Conservation (phyloP, 2,329 filamentous ascomycete genomes). For the Stagonosporopsis rhizophila region DNA sequence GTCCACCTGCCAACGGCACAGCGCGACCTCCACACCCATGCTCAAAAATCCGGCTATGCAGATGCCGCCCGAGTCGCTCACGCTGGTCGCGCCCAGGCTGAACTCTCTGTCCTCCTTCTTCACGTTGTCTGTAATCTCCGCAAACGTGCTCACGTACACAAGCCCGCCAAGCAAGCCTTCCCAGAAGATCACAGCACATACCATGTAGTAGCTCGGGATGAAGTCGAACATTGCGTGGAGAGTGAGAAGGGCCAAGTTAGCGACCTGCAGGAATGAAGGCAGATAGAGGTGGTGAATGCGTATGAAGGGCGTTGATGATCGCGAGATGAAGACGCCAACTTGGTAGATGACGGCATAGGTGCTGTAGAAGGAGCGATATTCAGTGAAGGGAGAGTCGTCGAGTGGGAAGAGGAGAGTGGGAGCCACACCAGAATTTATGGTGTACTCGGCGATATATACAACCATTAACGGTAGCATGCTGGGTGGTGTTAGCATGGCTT, state of each 20-base stretch:
- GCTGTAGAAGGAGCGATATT: conserved; percentile 89
- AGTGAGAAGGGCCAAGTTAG: conserved; percentile 76
- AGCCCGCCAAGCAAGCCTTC: conserved; percentile 89
- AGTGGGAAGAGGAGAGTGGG: conserved; percentile 91
- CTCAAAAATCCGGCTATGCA: conserved; percentile 85
- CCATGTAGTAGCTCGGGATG: conserved; percentile 83
- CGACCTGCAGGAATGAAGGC: conserved; percentile 80
- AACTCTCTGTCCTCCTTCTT: conserved; percentile 84
- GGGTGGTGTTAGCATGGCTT: conserved; percentile 15
- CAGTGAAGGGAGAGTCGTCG: conserved; percentile 74
- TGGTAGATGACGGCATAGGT: conserved; percentile 96
- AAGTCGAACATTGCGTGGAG: conserved; percentile 81
- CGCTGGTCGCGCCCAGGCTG: conserved; percentile 85
- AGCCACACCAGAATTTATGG: conserved; percentile 92
- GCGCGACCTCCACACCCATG: conserved; percentile 78
- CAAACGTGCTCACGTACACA: conserved; percentile 91
- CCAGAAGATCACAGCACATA: conserved; percentile 90
- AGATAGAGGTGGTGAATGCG: conserved; percentile 82
- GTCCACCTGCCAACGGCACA: conserved; percentile 86
- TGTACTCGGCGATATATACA: conserved; percentile 96
- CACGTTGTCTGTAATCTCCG: conserved; percentile 87
- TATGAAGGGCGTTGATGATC: conserved; percentile 87
- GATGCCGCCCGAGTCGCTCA: conserved; percentile 90
- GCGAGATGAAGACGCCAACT: conserved; percentile 90
- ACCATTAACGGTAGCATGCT: conserved; percentile 89